Base-by-base conservation (phyloP, 2,329 filamentous ascomycete species). In the Xylariaceae sp. region DNA sequence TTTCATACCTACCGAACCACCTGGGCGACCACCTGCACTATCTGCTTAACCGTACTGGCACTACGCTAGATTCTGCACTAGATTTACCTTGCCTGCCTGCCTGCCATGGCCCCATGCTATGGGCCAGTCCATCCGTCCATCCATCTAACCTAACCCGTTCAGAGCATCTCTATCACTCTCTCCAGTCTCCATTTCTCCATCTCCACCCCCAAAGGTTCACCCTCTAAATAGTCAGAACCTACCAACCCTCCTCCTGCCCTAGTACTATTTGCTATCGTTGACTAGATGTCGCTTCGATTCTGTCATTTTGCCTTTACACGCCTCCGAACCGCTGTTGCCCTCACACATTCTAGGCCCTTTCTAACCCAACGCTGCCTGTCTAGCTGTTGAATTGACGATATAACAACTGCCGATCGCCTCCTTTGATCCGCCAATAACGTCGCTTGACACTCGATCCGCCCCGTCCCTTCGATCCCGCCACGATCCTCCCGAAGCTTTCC, bases 121-220 rank as follows among this genome's bases (percentile, higher is more conserved):
- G 23, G 23, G 23, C 23, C 23, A 30, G 23, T 30, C 23, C 23
- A 30, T 30, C 23, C 23, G 5, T 30, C 23, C 23, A 30, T 30
- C 13, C 3, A 45, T 45, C 54, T 47, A 62, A 39, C 60, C 60
- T 55, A 62, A 10, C 55, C 55, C 51, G 49, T 57, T 42, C 55
- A 51, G 61, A 51, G 45, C 58, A 58, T 53, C 50, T 57, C 57
- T 63, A 50, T 51, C 55, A 56, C 52, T 60, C 50, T 51, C 23
- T 30, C 23, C 23, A 30, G 4, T 42, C 37, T 42, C 37, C 11
- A 9, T 42, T 10, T 42, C 37, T 63, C 52, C 52, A 53, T 58
- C 52, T 60, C 50, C 52, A 45, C 52, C 56, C 53, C 53, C 49
- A 44, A 54, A 56, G 45, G n/a, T 51, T 53, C 56, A 34, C 23